These are phyloP conservation scores for Aspergillus quadrilineatus DNA, from an alignment of 2,329 filamentous ascomycete genomes.

Conservation along the genomic window DNA sequence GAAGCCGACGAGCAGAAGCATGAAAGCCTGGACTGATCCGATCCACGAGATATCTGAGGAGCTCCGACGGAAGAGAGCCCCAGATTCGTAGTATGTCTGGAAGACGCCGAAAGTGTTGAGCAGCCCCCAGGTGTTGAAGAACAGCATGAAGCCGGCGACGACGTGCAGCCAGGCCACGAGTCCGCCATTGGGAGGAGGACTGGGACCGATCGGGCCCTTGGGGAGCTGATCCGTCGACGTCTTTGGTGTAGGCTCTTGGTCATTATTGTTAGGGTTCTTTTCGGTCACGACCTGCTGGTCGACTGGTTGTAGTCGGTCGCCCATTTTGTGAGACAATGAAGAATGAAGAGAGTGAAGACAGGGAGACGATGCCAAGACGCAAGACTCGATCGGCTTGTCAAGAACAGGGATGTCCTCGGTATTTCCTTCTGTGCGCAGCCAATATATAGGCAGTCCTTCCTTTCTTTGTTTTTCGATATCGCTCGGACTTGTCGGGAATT, in stretches of 20 bases:
- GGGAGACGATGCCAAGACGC: too few species aligned
- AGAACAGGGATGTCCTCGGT: too few species aligned
- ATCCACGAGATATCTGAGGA: constrained; percentile 54
- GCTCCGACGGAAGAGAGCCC: constrained; percentile 21
- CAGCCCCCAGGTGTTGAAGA: constrained; percentile 19
- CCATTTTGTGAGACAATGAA: too few species aligned
- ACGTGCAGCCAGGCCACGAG: constrained; percentile 8
- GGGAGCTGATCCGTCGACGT: not conserved
- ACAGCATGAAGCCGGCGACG: constrained; percentile 4
- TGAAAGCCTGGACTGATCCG: constrained; percentile 49
- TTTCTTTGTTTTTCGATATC: too few species aligned
- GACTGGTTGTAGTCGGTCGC: not conserved
- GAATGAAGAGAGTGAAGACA: too few species aligned
- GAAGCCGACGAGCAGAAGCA: constrained; percentile 47
- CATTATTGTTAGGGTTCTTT: not conserved
- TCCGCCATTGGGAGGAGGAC: constrained; percentile 3
- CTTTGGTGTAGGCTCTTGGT: not conserved
- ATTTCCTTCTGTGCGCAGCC: too few species aligned
- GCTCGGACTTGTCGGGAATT: too few species aligned
- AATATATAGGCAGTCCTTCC: too few species aligned
- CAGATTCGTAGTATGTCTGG: constrained; percentile 35
- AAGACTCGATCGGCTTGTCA: too few species aligned
- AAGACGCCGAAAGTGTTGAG: constrained; percentile 34
- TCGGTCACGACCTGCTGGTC: not conserved
- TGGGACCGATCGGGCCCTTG: not conserved